Evolutionary conservation across 2,329 filamentous ascomycete genomes (phyloP).

Genomic region (Cladosporium cucumerinum): DNA sequence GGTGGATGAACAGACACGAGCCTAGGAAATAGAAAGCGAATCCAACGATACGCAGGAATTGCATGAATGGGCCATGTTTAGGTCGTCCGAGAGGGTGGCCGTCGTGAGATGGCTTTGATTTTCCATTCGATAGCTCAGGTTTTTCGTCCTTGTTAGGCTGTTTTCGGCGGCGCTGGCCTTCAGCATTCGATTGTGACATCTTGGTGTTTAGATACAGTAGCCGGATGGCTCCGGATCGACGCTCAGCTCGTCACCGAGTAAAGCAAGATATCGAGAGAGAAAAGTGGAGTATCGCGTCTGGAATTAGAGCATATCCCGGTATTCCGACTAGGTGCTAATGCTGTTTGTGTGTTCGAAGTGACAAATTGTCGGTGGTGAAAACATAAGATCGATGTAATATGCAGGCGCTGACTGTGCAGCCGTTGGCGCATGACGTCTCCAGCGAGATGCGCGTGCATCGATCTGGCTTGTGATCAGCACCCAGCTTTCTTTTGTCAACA

Average conservation of each 20-base stretch:
- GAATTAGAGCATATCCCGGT: not conserved
- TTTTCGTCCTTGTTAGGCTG: not conserved
- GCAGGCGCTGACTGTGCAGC: conserved; percentile 8
- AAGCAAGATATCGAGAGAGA: not conserved
- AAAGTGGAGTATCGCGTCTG: not conserved
- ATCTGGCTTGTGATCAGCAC: conserved; percentile 10
- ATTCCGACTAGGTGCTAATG: not conserved
- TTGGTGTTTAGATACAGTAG: not conserved
- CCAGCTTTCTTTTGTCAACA: conserved; percentile 1
- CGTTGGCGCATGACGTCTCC: conserved; percentile 6
- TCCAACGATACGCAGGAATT: conserved; percentile 43
- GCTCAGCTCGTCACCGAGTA: not conserved
- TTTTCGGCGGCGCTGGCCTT: conserved; percentile 13
- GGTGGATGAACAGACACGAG: conserved; percentile 47
- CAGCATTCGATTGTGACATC: conserved; percentile 13
- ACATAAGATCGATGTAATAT: not conserved
- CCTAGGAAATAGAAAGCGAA: conserved; percentile 47
- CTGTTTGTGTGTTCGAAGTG: not conserved
- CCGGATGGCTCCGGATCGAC: not conserved
- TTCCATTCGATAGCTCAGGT: not conserved
- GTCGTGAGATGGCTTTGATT: conserved; percentile 4
- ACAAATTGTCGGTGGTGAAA: not conserved
- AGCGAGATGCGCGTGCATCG: not conserved
- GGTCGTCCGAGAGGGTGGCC: conserved; percentile 34
- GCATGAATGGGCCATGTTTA: conserved; percentile 43